Percentiles rank a stretch among this genome's conserved stretches.
Evolutionary conservation across 805 yeast species (phyloP).

Genomic region (Wickerhamiella vanderwaltii): DNA sequence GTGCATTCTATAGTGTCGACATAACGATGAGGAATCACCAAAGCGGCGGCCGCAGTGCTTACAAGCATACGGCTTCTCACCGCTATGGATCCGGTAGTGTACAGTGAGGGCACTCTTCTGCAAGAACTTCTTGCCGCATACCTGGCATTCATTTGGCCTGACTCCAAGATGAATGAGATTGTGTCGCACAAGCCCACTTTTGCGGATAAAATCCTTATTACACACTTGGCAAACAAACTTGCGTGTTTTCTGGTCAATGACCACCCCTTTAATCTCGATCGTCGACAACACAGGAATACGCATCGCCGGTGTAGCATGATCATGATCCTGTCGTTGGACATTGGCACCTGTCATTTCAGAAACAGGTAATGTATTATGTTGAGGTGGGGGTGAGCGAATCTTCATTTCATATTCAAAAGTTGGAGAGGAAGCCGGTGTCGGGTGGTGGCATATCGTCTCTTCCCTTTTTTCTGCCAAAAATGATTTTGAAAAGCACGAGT

Average conservation of each 20-base stretch:
- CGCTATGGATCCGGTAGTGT: conserved; percentile 69
- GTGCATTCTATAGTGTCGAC: conserved; percentile 74
- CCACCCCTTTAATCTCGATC: conserved; percentile 8
- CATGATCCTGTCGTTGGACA: not conserved
- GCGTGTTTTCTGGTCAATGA: conserved; percentile 15
- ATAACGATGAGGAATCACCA: conserved; percentile 37
- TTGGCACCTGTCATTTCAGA: not conserved
- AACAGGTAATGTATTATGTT: not conserved
- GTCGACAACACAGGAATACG: conserved; percentile 12
- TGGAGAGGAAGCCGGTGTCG: conserved; percentile 9
- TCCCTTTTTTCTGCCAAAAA: too few species aligned
- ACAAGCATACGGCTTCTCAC: conserved; percentile 63
- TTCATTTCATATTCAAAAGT: not conserved
- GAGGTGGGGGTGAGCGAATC: conserved; percentile 3
- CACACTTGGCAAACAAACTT: conserved; percentile 35
- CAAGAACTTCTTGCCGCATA: conserved; percentile 66
- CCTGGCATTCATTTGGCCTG: conserved; percentile 32
- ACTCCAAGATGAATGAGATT: conserved; percentile 46
- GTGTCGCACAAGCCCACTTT: conserved; percentile 74
- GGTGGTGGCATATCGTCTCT: conserved; percentile 1
- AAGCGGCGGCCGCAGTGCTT: conserved; percentile 27
- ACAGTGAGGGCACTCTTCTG: conserved; percentile 74
- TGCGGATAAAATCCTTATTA: conserved; percentile 56
- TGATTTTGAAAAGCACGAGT: too few species aligned
- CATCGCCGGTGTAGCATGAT: not conserved